Percentiles rank a stretch among this genome's conserved stretches.
Conservation (phyloP, 352 stramenopile species). For the Phytophthora colocasiae region DNA sequence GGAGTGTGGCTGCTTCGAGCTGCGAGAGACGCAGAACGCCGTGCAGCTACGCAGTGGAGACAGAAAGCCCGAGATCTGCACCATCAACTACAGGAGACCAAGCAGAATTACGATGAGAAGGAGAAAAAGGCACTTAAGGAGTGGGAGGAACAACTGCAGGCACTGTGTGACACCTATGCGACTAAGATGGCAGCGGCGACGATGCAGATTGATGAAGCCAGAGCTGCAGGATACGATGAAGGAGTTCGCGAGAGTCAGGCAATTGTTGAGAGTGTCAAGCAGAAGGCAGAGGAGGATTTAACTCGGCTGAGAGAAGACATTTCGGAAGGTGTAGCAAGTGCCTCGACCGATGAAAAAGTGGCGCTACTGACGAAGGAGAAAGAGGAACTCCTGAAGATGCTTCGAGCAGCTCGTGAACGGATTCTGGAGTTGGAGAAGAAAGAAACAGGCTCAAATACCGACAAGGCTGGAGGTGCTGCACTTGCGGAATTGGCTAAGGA, state of each 20-base stretch:
- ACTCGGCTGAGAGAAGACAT: constrained; percentile 37
- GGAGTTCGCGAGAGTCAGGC: constrained; percentile 79
- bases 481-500: constrained; percentile 49
- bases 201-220: constrained; percentile 81
- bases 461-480: constrained; percentile 9
- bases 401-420: constrained; percentile 27
- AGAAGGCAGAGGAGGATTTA: constrained; percentile 57
- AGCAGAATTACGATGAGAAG: constrained; percentile 56
- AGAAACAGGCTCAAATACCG: background rate
- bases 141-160: constrained; percentile 68
- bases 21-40: constrained; percentile 46
- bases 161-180: constrained; percentile 77
- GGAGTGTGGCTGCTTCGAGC: constrained; percentile 52
- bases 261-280: constrained; percentile 68
- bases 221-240: constrained; percentile 72
- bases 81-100: constrained; percentile 50
- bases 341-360: constrained; percentile 13
- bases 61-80: constrained; percentile 76
- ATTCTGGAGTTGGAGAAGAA: constrained; percentile 37
- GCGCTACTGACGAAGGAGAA: constrained; percentile 38
- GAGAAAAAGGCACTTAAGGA: constrained; percentile 50
- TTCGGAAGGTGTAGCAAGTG: background rate
- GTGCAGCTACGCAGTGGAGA: constrained; percentile 67
- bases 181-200: constrained; percentile 72
- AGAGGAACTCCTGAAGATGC: constrained; percentile 29